Evolutionary conservation across 129 eudicot species (phyloP).

Genomic region (Escallonia rubra): DNA sequence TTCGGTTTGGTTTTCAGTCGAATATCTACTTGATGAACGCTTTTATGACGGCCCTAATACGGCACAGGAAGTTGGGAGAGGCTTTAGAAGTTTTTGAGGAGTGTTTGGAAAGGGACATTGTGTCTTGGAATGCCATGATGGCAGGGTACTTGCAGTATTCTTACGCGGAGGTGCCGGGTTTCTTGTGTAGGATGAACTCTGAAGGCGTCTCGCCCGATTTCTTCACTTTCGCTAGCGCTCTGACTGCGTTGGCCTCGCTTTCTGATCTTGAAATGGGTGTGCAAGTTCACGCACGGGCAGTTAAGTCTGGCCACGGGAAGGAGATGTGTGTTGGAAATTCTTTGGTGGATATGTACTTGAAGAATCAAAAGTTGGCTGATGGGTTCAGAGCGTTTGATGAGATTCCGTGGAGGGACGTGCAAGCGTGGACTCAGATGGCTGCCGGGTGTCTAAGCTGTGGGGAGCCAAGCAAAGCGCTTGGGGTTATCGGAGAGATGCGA

Average conservation of each 20-base stretch:
- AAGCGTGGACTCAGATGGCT: conserved; percentile 52
- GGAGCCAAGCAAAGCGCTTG: conserved; percentile 29
- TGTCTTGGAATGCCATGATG: conserved; percentile 44
- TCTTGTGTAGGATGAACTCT: conserved; percentile 33
- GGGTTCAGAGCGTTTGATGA: conserved; percentile 33
- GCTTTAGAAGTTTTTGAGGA: conserved; percentile 28
- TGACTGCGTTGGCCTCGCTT: conserved; percentile 32
- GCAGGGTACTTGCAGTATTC: conserved; percentile 29
- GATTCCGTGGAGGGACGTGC: conserved; percentile 30
- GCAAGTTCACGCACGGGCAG: conserved; percentile 33
- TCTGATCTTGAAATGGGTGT: conserved; percentile 29
- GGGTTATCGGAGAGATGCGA: conserved; percentile 32
- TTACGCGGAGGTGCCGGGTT: conserved; percentile 16
- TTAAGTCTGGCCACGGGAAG: conserved; percentile 36
- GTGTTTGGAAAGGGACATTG: conserved; percentile 21
- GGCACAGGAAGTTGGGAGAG: conserved; percentile 20
- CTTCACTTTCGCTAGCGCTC: conserved; percentile 36
- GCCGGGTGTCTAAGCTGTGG: conserved; percentile 41
- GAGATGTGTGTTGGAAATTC: conserved; percentile 44
- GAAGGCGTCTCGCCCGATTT: conserved; percentile 36
- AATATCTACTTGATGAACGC: conserved; percentile 29
- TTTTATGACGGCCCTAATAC: conserved; percentile 27
- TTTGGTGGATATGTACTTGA: conserved; percentile 43
- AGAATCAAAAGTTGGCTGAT: conserved; percentile 15
- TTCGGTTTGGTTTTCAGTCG: conserved; percentile 20